phyloP scores from a whole-genome alignment of 2,329 filamentous ascomycete genomes.

The Amphichorda felina region DNA sequence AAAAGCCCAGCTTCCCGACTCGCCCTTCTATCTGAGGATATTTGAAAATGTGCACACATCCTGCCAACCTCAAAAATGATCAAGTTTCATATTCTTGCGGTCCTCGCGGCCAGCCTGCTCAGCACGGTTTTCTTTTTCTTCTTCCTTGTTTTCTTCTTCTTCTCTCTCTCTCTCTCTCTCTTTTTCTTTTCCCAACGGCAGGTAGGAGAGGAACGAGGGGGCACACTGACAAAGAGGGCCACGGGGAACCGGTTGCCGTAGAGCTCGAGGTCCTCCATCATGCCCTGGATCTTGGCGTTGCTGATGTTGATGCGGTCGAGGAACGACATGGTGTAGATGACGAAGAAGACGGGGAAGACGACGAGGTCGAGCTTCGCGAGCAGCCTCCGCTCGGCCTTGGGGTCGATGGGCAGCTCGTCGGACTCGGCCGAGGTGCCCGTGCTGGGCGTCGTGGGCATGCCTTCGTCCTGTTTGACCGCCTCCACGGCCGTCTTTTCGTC shows the following conservation, averaged over 20 bases:
- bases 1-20: no score
- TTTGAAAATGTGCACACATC: no score
- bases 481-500: neutral
- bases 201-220: no score
- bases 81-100: neutral
- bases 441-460: no score
- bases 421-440: neutral
- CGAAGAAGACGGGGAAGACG: constrained; percentile 26
- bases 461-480: neutral
- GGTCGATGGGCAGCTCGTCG: constrained; percentile 12
- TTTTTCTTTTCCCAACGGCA: neutral
- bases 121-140: no score
- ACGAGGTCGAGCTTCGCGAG: constrained; percentile 27
- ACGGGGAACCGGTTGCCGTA: constrained; percentile 29
- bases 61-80: neutral
- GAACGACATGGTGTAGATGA: constrained; percentile 27
- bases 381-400: constrained; percentile 20
- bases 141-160: no score
- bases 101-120: no score
- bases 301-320: constrained; percentile 33
- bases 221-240: constrained; percentile 19
- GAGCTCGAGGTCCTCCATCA: constrained; percentile 27
- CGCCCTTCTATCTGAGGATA: no score
- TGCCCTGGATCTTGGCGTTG: constrained; percentile 32
- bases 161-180: neutral